Percentiles rank a stretch among this genome's conserved stretches.
These are phyloP conservation scores for Triticum turgidum DNA, from an alignment of 176 grass and related monocot species.

Conservation along the genomic window DNA sequence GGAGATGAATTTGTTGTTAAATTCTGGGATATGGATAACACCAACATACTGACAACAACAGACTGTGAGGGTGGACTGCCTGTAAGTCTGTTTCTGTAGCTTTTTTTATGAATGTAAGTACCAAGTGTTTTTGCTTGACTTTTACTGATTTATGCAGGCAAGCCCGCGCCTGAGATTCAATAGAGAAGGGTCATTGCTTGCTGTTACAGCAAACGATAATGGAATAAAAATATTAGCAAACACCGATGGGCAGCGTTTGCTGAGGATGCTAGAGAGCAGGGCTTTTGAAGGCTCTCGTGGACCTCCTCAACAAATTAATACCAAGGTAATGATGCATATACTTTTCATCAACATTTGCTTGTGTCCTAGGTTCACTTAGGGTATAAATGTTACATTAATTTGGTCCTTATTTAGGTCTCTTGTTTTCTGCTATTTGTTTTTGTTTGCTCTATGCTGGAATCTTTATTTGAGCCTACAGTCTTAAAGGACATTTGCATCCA, in stretches of 20 bases:
- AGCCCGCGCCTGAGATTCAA: constrained; percentile 98
- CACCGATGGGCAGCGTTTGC: constrained; percentile 85
- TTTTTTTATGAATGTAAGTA: neutral
- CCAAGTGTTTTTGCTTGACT: constrained; percentile 12
- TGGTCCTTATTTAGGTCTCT: neutral
- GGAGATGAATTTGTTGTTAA: constrained; percentile 97
- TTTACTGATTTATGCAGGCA: constrained; percentile 54
- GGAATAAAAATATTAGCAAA: constrained; percentile 98
- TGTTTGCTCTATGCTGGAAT: constrained; percentile 12
- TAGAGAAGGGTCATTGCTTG: constrained; percentile 93
- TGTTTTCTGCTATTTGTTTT: constrained; percentile 7
- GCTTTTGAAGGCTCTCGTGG: constrained; percentile 85
- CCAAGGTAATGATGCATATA: constrained; percentile 43
- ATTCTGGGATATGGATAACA: constrained; percentile 99
- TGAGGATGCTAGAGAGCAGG: constrained; percentile 88
- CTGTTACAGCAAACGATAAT: constrained; percentile 89
- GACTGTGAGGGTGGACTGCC: constrained; percentile 91
- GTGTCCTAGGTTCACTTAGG: neutral
- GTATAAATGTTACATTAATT: constrained; percentile 13
- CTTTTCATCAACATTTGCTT: neutral
- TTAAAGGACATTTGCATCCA: neutral
- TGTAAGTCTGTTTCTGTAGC: constrained; percentile 50
- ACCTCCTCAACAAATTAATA: constrained; percentile 76
- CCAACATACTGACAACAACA: constrained; percentile 72
- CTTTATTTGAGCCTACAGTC: neutral